phyloP scores from a whole-genome alignment of 83 land plant species.

The Isoetes engelmannii region DNA sequence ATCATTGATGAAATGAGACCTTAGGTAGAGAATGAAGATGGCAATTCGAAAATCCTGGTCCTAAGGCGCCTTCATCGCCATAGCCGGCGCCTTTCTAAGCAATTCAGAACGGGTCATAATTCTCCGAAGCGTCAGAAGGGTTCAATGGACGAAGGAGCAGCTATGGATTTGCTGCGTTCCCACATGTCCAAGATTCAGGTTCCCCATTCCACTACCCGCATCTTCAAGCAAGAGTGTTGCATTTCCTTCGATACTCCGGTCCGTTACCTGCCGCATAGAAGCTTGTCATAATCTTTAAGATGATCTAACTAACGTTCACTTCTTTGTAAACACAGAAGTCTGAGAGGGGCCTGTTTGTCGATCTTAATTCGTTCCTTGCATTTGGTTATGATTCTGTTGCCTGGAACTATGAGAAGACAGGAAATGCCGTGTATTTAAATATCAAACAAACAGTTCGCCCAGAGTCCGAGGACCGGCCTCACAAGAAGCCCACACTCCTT shows the following conservation, averaged over 20 bases:
- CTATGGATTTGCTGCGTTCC: slow-evolving; percentile 85
- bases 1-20: too few relatives aligned
- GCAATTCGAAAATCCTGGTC: too few relatives aligned
- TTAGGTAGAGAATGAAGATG: too few relatives aligned
- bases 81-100: too few relatives aligned
- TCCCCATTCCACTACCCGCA: slow-evolving; percentile 89
- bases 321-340: slow-evolving; percentile 54
- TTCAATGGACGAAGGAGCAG: slow-evolving; percentile 3
- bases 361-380: slow-evolving; percentile 82
- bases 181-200: slow-evolving; percentile 79
- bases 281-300: background rate
- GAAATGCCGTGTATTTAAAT: slow-evolving; percentile 82
- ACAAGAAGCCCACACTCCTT: slow-evolving; percentile 88
- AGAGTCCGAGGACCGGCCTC: slow-evolving; percentile 82
- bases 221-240: slow-evolving; percentile 97
- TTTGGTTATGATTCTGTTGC: slow-evolving; percentile 76
- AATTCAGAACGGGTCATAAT: too few relatives aligned
- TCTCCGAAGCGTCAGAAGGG: too few relatives aligned
- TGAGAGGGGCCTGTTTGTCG: slow-evolving; percentile 85
- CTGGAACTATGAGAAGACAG: slow-evolving; percentile 90
- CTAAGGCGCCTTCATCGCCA: too few relatives aligned
- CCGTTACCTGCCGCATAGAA: background rate
- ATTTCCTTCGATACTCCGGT: slow-evolving; percentile 91
- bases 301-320: slow-evolving; percentile 2
- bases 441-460: slow-evolving; percentile 64